Conservation (phyloP, 208 protist species). For the Wallacemonas sp. region DNA sequence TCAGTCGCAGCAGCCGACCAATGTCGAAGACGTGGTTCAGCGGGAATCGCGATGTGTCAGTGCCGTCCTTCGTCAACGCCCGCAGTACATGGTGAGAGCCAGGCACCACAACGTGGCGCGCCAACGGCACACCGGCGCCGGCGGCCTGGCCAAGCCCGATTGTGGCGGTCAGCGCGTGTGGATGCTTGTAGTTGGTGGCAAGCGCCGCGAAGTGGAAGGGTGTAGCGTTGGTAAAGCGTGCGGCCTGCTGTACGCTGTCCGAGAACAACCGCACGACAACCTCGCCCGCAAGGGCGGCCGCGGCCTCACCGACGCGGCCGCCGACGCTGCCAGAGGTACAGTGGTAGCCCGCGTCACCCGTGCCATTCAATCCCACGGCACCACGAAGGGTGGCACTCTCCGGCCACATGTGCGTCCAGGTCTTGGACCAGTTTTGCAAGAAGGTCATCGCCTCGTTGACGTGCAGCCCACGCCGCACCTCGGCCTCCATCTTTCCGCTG, state of each 20-base stretch:
- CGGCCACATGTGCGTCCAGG: conserved; percentile 53
- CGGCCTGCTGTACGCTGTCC: conserved; percentile 52
- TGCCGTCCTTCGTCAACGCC: conserved; percentile 49
- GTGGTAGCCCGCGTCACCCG: no score
- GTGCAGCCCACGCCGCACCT: conserved; percentile 58
- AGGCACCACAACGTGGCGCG: conserved; percentile 37
- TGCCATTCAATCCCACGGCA: conserved; percentile 13
- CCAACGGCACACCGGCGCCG: not conserved
- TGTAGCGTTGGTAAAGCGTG: conserved; percentile 54
- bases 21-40: conserved; percentile 59
- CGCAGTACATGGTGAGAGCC: conserved; percentile 74
- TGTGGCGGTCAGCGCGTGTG: conserved; percentile 41
- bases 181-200: conserved; percentile 22
- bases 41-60: conserved; percentile 51
- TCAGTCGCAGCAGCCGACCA: conserved; percentile 50
- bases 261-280: conserved; percentile 69
- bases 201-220: conserved; percentile 36
- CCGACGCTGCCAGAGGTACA: conserved; percentile 21
- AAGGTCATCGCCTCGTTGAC: conserved; percentile 57
- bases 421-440: conserved; percentile 63
- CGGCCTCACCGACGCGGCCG: conserved; percentile 45
- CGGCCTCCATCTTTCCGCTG: conserved; percentile 60
- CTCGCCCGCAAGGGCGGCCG: conserved; percentile 63
- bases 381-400: conserved; percentile 30
- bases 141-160: conserved; percentile 30